phyloP scores from a whole-genome alignment of 164 flowering plant species.

The Piper longum region DNA sequence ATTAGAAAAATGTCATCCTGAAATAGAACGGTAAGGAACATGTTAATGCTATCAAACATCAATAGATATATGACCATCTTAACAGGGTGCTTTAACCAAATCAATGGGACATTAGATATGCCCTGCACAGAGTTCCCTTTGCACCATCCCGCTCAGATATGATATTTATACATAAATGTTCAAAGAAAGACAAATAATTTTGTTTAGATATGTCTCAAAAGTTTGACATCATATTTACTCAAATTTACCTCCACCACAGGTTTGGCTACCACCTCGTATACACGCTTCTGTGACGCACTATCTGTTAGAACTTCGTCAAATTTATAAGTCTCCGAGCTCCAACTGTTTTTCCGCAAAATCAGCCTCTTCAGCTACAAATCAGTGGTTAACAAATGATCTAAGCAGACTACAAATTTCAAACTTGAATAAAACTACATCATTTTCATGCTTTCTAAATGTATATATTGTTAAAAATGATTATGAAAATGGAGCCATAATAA shows the following conservation, averaged over 20 bases:
- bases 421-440: neutral
- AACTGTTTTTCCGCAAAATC: constrained; percentile 68
- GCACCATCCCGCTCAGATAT: too few relatives aligned
- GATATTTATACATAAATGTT: too few relatives aligned
- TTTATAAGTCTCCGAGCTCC: constrained; percentile 73
- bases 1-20: too few relatives aligned
- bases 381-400: neutral
- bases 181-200: too few relatives aligned
- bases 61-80: too few relatives aligned
- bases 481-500: neutral
- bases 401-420: neutral
- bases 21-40: too few relatives aligned
- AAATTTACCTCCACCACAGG: constrained; percentile 79
- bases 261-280: constrained; percentile 82
- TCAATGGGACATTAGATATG: too few relatives aligned
- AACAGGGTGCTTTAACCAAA: too few relatives aligned
- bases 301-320: constrained; percentile 89
- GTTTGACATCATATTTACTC: neutral
- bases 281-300: constrained; percentile 81
- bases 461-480: neutral
- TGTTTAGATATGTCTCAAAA: too few relatives aligned
- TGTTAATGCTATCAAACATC: too few relatives aligned
- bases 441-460: neutral
- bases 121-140: too few relatives aligned
- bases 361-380: constrained; percentile 62